Percentiles rank a stretch among this genome's conserved stretches.
Evolutionary conservation across 1,139 yeast genomes (phyloP).

Genomic region (Saccharomyces hybrid): DNA sequence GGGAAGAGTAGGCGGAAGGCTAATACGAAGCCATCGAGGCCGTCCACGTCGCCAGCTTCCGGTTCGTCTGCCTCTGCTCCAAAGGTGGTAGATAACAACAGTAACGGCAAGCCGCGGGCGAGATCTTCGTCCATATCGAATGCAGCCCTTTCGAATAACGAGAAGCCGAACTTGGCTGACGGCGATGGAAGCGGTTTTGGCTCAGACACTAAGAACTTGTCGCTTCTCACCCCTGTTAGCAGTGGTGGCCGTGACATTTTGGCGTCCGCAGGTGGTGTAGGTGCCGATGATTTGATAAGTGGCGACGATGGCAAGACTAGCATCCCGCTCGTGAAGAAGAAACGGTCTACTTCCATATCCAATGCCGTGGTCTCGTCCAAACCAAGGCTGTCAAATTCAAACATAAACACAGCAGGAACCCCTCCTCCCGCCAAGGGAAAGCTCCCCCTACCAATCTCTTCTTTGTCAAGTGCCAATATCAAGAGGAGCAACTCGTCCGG

Average conservation of each 20-base stretch:
- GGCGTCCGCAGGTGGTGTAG: not conserved
- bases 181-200: not conserved
- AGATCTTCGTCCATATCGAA: conserved; percentile 10
- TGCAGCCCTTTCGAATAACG: conserved; percentile 6
- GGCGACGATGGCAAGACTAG: not conserved
- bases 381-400: not conserved
- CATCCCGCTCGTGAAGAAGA: not conserved
- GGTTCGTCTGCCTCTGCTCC: not conserved
- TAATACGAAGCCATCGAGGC: conserved; percentile 2
- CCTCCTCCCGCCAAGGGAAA: conserved; percentile 3
- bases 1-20: conserved; percentile 14
- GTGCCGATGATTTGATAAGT: not conserved
- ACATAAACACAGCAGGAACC: not conserved
- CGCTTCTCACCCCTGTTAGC: not conserved
- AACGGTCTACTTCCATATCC: conserved; percentile 4
- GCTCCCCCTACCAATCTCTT: conserved; percentile 7
- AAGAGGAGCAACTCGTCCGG: conserved; percentile 12
- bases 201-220: not conserved
- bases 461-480: conserved; percentile 7
- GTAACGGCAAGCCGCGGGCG: conserved; percentile 2
- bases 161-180: not conserved
- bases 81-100: not conserved
- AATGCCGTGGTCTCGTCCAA: not conserved
- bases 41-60: not conserved
- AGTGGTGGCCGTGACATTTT: not conserved